A percentile compares a stretch with the other conserved stretches of the same genome.
phyloP scores from a whole-genome alignment of 2,329 filamentous ascomycete species.

The Sphaerostilbella broomeana region DNA sequence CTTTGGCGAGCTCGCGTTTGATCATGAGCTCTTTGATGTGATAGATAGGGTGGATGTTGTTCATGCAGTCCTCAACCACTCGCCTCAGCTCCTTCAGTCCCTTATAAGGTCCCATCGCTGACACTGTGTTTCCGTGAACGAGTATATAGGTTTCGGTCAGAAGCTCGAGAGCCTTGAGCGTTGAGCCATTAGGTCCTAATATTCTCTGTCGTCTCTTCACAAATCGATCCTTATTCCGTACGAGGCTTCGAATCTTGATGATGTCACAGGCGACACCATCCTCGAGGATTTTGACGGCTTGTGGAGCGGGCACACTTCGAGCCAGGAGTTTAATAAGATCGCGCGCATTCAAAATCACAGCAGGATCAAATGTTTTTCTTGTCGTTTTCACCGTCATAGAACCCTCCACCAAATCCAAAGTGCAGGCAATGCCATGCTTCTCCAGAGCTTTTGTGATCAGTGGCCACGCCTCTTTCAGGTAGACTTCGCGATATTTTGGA shows the following conservation, averaged over 20 bases:
- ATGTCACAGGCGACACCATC: conserved; percentile 90
- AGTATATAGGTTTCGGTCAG: conserved; percentile 88
- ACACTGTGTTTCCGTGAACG: conserved; percentile 94
- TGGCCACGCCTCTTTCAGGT: conserved; percentile 89
- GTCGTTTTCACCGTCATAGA: conserved; percentile 97
- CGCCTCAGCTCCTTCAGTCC: conserved; percentile 86
- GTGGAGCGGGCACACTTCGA: conserved; percentile 83
- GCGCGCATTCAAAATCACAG: conserved; percentile 84
- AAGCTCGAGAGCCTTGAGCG: conserved; percentile 87
- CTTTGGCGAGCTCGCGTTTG: conserved; percentile 83
- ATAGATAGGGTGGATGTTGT: conserved; percentile 95
- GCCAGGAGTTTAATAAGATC: conserved; percentile 92
- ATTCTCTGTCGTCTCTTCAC: conserved; percentile 92
- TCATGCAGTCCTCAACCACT: conserved; percentile 92
- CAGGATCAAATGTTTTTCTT: conserved; percentile 83
- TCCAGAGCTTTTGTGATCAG: conserved; percentile 81
- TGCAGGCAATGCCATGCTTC: conserved; percentile 82
- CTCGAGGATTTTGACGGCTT: conserved; percentile 90
- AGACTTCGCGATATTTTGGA: conserved; percentile 93
- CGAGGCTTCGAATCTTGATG: conserved; percentile 87
- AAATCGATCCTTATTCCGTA: conserved; percentile 90
- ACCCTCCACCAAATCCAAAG: conserved; percentile 88
- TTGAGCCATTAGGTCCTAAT: conserved; percentile 83
- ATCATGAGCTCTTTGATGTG: conserved; percentile 74
- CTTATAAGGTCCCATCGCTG: conserved; percentile 86